phyloP scores from a whole-genome alignment of 352 stramenopile genomes.

The Thraustotheca clavata region DNA sequence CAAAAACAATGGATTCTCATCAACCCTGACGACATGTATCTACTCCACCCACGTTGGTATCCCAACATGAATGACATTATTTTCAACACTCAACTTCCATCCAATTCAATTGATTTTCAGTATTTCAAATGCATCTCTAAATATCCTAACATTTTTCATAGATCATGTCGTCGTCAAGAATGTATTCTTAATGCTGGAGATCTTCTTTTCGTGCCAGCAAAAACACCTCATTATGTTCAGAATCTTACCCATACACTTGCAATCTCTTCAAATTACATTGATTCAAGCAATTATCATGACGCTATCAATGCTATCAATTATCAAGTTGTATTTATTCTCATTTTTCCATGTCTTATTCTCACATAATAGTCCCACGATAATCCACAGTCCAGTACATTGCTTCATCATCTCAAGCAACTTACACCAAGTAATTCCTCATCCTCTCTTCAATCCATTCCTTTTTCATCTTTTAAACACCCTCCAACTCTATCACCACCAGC shows the following conservation, averaged over 20 bases:
- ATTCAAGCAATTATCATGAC: slow-evolving; percentile 24
- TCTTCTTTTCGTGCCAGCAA: slow-evolving; percentile 27
- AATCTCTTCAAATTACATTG: slow-evolving; percentile 31
- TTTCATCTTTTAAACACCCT: too few relatives aligned
- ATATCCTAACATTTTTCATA: background rate
- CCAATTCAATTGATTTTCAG: background rate
- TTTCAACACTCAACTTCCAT: slow-evolving; percentile 11
- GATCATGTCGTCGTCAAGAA: slow-evolving; percentile 22
- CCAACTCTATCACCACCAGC: too few relatives aligned
- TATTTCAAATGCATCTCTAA: background rate
- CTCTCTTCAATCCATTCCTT: too few relatives aligned
- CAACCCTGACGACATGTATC: slow-evolving; percentile 23
- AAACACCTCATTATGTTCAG: slow-evolving; percentile 26
- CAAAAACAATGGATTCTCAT: slow-evolving; percentile 29
- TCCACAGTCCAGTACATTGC: too few relatives aligned
- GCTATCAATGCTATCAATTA: background rate
- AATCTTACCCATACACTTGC: slow-evolving; percentile 27
- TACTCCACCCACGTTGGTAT: slow-evolving; percentile 22
- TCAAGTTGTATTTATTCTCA: slow-evolving; percentile 6
- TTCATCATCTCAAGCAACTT: too few relatives aligned
- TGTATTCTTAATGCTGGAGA: slow-evolving; percentile 26
- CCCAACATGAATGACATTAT: slow-evolving; percentile 23
- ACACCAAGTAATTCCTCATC: too few relatives aligned
- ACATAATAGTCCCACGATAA: too few relatives aligned
- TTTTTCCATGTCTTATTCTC: too few relatives aligned